Conservation (phyloP, 2,329 filamentous ascomycete genomes). For the Alternaria burnsii region DNA sequence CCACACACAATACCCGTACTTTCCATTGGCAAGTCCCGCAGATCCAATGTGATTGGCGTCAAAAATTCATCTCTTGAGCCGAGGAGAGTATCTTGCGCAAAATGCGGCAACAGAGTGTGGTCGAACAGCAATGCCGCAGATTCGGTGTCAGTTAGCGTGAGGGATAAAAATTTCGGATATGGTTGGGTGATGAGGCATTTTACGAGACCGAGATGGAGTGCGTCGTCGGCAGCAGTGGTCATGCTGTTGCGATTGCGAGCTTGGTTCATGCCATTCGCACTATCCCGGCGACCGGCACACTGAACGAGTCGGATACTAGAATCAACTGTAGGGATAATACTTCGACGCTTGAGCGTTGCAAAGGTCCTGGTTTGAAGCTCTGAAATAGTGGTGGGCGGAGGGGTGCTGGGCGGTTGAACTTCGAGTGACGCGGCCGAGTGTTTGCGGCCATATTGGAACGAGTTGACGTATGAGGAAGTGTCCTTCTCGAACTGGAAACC, state of each 20-base stretch:
- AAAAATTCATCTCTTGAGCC: conserved; percentile 76
- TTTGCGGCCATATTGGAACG: conserved; percentile 59
- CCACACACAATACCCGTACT: conserved; percentile 96
- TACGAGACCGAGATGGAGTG: conserved; percentile 58
- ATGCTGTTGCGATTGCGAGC: conserved; percentile 39
- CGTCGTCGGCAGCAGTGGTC: conserved; percentile 51
- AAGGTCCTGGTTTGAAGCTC: conserved; percentile 88
- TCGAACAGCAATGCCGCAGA: conserved; percentile 78
- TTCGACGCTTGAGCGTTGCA: conserved; percentile 77
- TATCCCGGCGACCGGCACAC: conserved; percentile 72
- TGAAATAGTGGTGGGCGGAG: conserved; percentile 77
- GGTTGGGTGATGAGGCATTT: conserved; percentile 59
- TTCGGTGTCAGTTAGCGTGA: conserved; percentile 76
- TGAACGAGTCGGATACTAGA: conserved; percentile 76
- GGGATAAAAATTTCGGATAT: conserved; percentile 73
- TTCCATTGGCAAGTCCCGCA: conserved; percentile 81
- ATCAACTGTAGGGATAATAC: conserved; percentile 77
- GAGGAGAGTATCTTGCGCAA: conserved; percentile 70
- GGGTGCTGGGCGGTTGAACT: conserved; percentile 67
- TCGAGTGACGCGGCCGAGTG: conserved; percentile 58
- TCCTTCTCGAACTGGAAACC: conserved; percentile 82
- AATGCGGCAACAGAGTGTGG: conserved; percentile 68
- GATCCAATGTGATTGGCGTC: conserved; percentile 87
- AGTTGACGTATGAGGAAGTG: conserved; percentile 69
- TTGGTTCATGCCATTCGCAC: conserved; percentile 35